These are phyloP conservation scores for Fusarium pseudocircinatum DNA, from an alignment of 2,329 filamentous ascomycete genomes.

Conservation along the genomic window DNA sequence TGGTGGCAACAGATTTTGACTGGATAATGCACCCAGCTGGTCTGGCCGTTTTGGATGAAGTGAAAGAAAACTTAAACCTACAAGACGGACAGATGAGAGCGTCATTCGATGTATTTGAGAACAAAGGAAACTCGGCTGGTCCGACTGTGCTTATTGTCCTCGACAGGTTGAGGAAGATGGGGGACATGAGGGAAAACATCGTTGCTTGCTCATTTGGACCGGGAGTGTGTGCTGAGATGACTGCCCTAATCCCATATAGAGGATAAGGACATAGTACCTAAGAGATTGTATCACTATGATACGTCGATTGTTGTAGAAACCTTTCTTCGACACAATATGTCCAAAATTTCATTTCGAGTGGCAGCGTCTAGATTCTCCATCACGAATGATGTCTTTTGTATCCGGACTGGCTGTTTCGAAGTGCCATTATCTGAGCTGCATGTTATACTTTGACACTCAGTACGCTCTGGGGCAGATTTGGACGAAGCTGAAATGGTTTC, in stretches of 20 bases:
- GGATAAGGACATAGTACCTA: background rate
- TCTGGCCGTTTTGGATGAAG: constrained; percentile 1
- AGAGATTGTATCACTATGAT: background rate
- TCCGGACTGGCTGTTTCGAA: background rate
- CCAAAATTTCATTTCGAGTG: constrained; percentile 5
- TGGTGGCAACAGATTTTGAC: background rate
- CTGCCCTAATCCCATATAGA: background rate
- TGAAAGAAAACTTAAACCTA: constrained; percentile 2
- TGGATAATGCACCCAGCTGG: background rate
- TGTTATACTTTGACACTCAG: constrained; percentile 1
- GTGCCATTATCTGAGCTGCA: background rate
- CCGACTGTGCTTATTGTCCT: background rate
- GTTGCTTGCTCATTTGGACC: constrained; percentile 4
- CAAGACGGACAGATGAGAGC: constrained; percentile 2
- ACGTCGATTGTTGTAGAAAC: constrained; percentile 6
- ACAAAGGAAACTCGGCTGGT: constrained; percentile 1
- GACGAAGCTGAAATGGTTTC: constrained; percentile 3
- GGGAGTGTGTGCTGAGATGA: background rate
- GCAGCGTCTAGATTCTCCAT: constrained; percentile 7
- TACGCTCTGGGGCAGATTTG: background rate
- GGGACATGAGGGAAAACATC: background rate
- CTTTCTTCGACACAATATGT: constrained; percentile 7
- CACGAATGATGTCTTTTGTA: constrained; percentile 4
- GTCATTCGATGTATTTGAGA: constrained; percentile 5
- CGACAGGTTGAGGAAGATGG: background rate